Evolutionary conservation across 2,329 filamentous ascomycete species (phyloP).

Genomic region (Sphaceloma murrayae): DNA sequence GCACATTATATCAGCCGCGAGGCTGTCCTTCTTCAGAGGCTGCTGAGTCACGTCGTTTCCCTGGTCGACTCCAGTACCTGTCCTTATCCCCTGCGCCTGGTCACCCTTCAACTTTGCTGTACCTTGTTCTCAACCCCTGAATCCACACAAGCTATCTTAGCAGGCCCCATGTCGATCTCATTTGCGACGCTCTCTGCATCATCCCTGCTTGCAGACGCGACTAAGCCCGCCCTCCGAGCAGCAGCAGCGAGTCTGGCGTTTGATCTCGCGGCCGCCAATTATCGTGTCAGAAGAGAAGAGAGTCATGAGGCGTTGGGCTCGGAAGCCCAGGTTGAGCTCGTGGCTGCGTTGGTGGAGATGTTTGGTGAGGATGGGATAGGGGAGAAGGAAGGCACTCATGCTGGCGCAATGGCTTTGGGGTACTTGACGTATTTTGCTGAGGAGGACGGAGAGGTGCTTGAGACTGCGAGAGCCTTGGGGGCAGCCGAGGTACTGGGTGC

Average conservation of each 20-base stretch:
- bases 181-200: conserved; percentile 63
- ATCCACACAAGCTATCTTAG: conserved; percentile 44
- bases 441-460: conserved; percentile 63
- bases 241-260: conserved; percentile 75
- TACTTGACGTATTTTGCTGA: conserved; percentile 63
- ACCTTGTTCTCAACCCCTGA: conserved; percentile 73
- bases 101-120: conserved; percentile 72
- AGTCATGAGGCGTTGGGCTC: conserved; percentile 51
- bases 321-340: conserved; percentile 67
- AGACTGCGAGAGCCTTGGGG: conserved; percentile 70
- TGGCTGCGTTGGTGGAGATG: conserved; percentile 65
- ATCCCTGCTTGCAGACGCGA: conserved; percentile 63
- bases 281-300: conserved; percentile 51
- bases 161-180: conserved; percentile 34
- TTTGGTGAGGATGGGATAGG: conserved; percentile 13
- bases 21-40: conserved; percentile 44
- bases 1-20: conserved; percentile 69
- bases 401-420: conserved; percentile 66
- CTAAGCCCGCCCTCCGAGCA: conserved; percentile 64
- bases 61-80: conserved; percentile 49
- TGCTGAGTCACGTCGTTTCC: conserved; percentile 49
- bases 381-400: conserved; percentile 7
- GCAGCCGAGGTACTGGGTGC: conserved; percentile 53
- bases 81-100: conserved; percentile 74
- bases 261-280: conserved; percentile 67